Base-by-base conservation (phyloP, 345 rosid genomes). In the Gossypium arboreum region DNA sequence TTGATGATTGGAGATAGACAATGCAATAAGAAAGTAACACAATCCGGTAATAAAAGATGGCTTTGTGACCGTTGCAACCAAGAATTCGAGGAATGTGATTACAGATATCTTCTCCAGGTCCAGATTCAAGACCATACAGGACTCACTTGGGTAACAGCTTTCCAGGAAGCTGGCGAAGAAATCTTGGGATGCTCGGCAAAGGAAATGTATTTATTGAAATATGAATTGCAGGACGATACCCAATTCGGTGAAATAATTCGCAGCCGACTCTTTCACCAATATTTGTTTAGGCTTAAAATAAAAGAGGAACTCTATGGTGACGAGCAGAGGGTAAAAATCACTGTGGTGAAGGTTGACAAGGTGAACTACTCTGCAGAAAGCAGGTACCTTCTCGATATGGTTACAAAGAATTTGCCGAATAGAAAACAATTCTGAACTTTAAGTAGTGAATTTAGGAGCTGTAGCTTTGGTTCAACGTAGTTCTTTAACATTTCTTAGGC, bases 121-220 rank as follows among this genome's bases (percentile, higher is more conserved):
- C 98, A 94, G 87, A 85, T 92, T 81, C 97, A 94, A 83, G 97
- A 94, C 80, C 93, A 90, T 74, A 90, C 90, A 0, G 97, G 96
- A 54, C 22, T 89, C 78, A 85, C 87, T 66, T 90, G 96, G 98
- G 90, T 88, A 66, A 90, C 97, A 7, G 96, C 96, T 73, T 94
- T 94, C 79, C 97, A 92, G 85, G 97, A 94, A 77, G 71, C 94
- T 0, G 93, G 93, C 25, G 97, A 94, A 81, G 94, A 94, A 81
- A 85, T 94, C 80, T 59, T 90, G 84, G 92, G 96, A 41, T 85
- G 83, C 78, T 77, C 91, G 0, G 92, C 94, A 22, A 90, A 90
- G 84, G 89, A 92, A 84, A 73, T 92, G 78, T 88, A 88, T 79
- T 13, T 27, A 52, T 44, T 94, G 89, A 92, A 94, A 71, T 76